phyloP scores from a whole-genome alignment of 257 asterid species.

The Nicotiana knightiana region DNA sequence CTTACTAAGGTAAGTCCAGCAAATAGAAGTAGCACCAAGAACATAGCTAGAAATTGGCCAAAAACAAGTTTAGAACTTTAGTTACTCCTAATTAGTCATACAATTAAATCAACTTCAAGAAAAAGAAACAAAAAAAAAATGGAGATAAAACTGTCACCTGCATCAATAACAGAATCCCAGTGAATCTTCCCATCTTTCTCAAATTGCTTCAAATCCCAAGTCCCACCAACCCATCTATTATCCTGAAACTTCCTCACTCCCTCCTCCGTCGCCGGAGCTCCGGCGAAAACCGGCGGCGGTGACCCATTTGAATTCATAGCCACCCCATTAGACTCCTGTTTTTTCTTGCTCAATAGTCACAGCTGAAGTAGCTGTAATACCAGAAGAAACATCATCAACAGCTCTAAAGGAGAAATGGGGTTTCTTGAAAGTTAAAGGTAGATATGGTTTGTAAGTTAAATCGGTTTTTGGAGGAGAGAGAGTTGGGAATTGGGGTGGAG shows the following conservation, averaged over 20 bases:
- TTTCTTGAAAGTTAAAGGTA: constrained; percentile 23
- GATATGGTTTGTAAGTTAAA: constrained; percentile 19
- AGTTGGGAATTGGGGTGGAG: constrained; percentile 41
- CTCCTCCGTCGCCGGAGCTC: constrained; percentile 23
- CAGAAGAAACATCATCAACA: constrained; percentile 32
- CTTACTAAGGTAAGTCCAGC: not conserved
- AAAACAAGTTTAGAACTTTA: not conserved
- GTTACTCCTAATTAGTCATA: not conserved
- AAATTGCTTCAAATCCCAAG: constrained; percentile 84
- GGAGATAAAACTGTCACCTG: constrained; percentile 40
- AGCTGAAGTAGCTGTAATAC: constrained; percentile 29
- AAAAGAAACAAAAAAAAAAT: not conserved
- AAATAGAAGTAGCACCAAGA: not conserved
- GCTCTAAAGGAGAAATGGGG: constrained; percentile 18
- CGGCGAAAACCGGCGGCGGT: constrained; percentile 20
- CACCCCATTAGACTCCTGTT: constrained; percentile 14
- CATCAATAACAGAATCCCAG: constrained; percentile 96
- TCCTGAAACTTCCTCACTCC: constrained; percentile 33
- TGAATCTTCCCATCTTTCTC: constrained; percentile 54
- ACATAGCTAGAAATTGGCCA: not conserved
- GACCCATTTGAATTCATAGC: constrained; percentile 56
- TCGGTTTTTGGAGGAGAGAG: constrained; percentile 31
- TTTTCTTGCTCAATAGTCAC: constrained; percentile 28
- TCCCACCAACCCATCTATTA: constrained; percentile 74
- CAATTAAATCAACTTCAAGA: not conserved